These are phyloP conservation scores for Pseudozyma flocculosa DNA, from an alignment of 1,284 basidiomycete species.

Conservation along the genomic window DNA sequence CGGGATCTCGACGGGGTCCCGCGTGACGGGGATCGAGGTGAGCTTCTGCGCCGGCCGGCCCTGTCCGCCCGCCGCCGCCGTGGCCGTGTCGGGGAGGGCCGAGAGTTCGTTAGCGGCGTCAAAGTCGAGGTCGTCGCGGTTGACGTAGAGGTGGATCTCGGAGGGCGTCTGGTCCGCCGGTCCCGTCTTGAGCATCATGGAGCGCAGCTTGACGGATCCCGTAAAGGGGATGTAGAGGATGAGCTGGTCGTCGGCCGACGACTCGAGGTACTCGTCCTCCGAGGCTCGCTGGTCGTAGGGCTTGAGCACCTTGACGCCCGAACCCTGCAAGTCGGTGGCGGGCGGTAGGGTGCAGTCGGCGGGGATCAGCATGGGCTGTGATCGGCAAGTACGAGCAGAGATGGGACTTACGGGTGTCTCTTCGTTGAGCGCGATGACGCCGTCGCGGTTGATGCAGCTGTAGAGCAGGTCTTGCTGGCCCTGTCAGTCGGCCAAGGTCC, in stretches of 20 bases:
- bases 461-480: slow-evolving; percentile 51
- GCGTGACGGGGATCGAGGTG: slow-evolving; percentile 38
- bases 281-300: slow-evolving; percentile 37
- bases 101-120: slow-evolving; percentile 23
- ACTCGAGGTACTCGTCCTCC: slow-evolving; percentile 17
- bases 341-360: neutral
- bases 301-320: slow-evolving; percentile 36
- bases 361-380: neutral
- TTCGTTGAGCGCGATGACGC: slow-evolving; percentile 46
- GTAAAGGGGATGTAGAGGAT: slow-evolving; percentile 51
- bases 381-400: neutral
- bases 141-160: slow-evolving; percentile 43
- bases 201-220: slow-evolving; percentile 43
- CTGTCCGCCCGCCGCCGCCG: too few relatives aligned
- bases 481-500: neutral
- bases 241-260: slow-evolving; percentile 48
- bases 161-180: slow-evolving; percentile 34
- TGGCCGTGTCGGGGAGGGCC: neutral
- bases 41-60: slow-evolving; percentile 31
- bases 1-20: slow-evolving; percentile 45
- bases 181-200: slow-evolving; percentile 29
- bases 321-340: slow-evolving; percentile 4
- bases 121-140: slow-evolving; percentile 44
- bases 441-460: slow-evolving; percentile 37
- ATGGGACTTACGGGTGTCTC: slow-evolving; percentile 6